Base-by-base conservation (phyloP, 202 grass and related monocot genomes). In the Eragrostis tef region DNA sequence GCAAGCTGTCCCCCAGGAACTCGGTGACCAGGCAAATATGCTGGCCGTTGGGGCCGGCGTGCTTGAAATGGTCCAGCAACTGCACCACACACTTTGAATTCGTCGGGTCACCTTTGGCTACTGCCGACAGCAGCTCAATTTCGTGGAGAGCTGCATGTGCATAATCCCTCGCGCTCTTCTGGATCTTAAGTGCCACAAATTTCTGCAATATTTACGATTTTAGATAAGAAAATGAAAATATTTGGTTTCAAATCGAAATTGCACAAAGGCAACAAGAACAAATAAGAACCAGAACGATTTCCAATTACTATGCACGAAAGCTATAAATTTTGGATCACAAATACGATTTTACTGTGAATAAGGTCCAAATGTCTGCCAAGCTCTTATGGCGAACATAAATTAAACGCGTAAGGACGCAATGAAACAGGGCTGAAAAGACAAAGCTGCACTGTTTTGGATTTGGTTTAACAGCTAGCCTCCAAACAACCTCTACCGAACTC, bases 131-230 rank as follows among this genome's bases (percentile, higher is more conserved):
- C 41, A 94, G 22, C 75, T 93, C 86, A 41, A 97, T 92, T 83
- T 94, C 92, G 42, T 93, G 88, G 75, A 89, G 86, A 63, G 95
- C 95, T 2, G 92, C 86, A 19, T 95, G 87, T 17, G 88, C 84
- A 60, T 91, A 98, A 73, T 98, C 90, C 79, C 87, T 89, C 41
- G 95, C 95, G 85, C 92, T 98, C 74, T 98, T 98, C 82, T 98
- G 95, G 65, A 95, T 95, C 88, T 98, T 98, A 54, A 98, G 89
- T 22, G 95, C 92, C 26, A 95, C 92, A 50, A 94, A 94, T 81
- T 64, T 94, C 92, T 98, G 88, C 71, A 65, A 61, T 71, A 54
- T 75, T 74, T 14, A 48, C 15, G 66, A n/a, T 60, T 5, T 11
- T 15, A 52, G 1, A 65, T 8, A 60, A 66, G 64, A 56, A 52